A percentile compares a stretch with the other conserved stretches of the same genome.
phyloP scores from a whole-genome alignment of 2,329 filamentous ascomycete species.

The Didymella lethalis region DNA sequence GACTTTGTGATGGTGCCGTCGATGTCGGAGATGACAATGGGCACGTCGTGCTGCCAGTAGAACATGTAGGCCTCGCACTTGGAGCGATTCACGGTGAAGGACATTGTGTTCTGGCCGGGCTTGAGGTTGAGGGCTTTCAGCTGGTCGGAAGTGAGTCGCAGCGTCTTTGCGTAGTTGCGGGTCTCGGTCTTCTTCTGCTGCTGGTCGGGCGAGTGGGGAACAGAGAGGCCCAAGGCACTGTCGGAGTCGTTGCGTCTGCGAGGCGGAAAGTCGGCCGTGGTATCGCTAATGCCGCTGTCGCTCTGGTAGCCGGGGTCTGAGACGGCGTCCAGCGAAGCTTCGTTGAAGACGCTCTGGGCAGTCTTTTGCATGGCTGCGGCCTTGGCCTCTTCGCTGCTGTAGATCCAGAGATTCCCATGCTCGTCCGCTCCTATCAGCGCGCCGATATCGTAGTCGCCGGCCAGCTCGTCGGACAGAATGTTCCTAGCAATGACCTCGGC shows the following conservation, averaged over 20 bases:
- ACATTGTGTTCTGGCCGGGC: constrained; percentile 88
- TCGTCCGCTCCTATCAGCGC: constrained; percentile 94
- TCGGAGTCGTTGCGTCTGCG: constrained; percentile 74
- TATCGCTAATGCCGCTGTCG: constrained; percentile 74
- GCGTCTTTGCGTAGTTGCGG: constrained; percentile 93
- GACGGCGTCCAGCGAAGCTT: constrained; percentile 71
- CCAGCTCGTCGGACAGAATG: constrained; percentile 89
- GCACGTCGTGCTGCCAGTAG: constrained; percentile 88
- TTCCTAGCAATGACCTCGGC: constrained; percentile 94
- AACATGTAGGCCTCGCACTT: constrained; percentile 94
- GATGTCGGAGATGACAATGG: constrained; percentile 97
- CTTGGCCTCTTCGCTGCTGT: constrained; percentile 96
- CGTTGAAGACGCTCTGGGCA: constrained; percentile 60
- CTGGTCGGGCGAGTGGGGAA: constrained; percentile 61
- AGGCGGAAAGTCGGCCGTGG: constrained; percentile 58
- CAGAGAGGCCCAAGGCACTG: constrained; percentile 71
- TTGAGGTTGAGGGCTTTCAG: constrained; percentile 84
- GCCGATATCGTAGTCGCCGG: constrained; percentile 95
- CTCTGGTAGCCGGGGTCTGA: constrained; percentile 97
- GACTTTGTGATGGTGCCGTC: constrained; percentile 99
- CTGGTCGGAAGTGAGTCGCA: constrained; percentile 94
- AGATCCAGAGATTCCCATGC: constrained; percentile 98
- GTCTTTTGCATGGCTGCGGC: constrained; percentile 78
- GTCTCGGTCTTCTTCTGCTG: constrained; percentile 66
- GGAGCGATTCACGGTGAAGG: constrained; percentile 94